phyloP scores from a whole-genome alignment of 2,329 filamentous ascomycete genomes.

The Fonsecaea nubica region DNA sequence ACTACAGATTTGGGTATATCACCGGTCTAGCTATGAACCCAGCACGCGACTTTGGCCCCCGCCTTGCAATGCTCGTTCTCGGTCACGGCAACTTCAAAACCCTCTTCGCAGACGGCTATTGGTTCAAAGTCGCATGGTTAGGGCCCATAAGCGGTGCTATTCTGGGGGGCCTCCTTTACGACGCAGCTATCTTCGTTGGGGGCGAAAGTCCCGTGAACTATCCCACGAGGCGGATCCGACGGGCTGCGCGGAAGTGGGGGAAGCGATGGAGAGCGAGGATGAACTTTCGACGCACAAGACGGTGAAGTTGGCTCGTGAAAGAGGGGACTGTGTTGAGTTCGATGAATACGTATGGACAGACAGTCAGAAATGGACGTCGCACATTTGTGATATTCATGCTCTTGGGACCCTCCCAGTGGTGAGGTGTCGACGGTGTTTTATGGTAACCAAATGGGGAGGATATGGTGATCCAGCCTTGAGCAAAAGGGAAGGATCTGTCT shows the following conservation, averaged over 20 bases:
- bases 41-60: slow-evolving; percentile 58
- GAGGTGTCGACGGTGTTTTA: not conserved
- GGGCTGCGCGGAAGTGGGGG: slow-evolving; percentile 51
- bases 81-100: slow-evolving; percentile 51
- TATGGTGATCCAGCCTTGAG: not conserved
- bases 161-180: slow-evolving; percentile 58
- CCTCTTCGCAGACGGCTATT: slow-evolving; percentile 55
- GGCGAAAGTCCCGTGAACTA: slow-evolving; percentile 61
- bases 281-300: not conserved
- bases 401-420: too few relatives aligned
- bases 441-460: not conserved
- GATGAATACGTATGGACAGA: not conserved
- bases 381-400: too few relatives aligned
- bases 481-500: not conserved
- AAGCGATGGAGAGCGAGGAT: slow-evolving; percentile 20
- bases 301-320: not conserved
- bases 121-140: slow-evolving; percentile 53
- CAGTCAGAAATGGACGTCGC: too few relatives aligned
- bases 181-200: slow-evolving; percentile 58
- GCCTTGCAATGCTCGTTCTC: slow-evolving; percentile 53
- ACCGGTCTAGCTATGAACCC: slow-evolving; percentile 59
- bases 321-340: not conserved
- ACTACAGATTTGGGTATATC: slow-evolving; percentile 50
- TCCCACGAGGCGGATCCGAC: slow-evolving; percentile 52
- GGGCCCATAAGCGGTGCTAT: slow-evolving; percentile 50